These are phyloP conservation scores for Botrytis deweyae DNA, from an alignment of 2,329 filamentous ascomycete genomes.

Conservation along the genomic window DNA sequence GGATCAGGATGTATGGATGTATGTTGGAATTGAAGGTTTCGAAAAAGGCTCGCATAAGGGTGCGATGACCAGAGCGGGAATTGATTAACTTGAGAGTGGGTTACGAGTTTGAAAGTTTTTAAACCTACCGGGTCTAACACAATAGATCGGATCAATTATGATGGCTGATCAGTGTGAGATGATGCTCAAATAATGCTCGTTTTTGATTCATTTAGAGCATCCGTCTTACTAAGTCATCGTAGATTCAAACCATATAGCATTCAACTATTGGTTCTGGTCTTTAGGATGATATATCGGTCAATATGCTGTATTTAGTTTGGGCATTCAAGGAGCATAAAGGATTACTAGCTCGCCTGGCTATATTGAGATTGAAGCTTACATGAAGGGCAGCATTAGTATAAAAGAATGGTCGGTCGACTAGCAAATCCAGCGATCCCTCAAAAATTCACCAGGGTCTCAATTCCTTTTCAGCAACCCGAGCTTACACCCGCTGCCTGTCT, in stretches of 20 bases:
- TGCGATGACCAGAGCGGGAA: slow-evolving; percentile 2
- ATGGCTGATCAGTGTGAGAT: slow-evolving; percentile 8
- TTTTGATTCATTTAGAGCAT: not conserved
- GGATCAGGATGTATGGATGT: slow-evolving; percentile 17
- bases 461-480: slow-evolving; percentile 17
- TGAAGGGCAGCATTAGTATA: slow-evolving; percentile 5
- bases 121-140: not conserved
- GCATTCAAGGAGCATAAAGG: not conserved
- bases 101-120: not conserved
- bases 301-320: not conserved
- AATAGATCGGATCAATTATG: not conserved
- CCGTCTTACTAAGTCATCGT: not conserved
- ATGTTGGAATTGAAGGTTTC: slow-evolving; percentile 10
- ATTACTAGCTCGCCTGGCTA: slow-evolving; percentile 7
- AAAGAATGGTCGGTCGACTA: not conserved
- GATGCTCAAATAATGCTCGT: slow-evolving; percentile 8
- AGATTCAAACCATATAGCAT: not conserved
- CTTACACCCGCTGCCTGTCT: slow-evolving; percentile 13
- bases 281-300: not conserved
- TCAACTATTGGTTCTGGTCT: slow-evolving; percentile 2
- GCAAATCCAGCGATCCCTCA: slow-evolving; percentile 12
- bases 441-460: slow-evolving; percentile 6
- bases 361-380: slow-evolving; percentile 14
- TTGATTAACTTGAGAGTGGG: slow-evolving; percentile 9
- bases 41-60: slow-evolving; percentile 12